These are phyloP conservation scores for Hippophae tibetana DNA, from an alignment of 306 rosid genomes.

Conservation along the genomic window DNA sequence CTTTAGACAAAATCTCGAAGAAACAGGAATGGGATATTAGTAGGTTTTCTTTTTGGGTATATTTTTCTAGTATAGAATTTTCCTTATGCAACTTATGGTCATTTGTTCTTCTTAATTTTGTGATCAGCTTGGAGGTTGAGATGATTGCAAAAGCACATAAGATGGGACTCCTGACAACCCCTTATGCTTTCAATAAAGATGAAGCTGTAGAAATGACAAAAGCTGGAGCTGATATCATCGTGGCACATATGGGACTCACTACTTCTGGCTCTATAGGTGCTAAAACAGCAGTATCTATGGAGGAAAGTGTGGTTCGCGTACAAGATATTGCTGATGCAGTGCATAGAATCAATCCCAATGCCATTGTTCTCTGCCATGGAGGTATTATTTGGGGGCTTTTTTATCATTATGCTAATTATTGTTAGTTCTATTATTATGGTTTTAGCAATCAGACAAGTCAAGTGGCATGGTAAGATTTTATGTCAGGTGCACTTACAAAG, in stretches of 20 bases:
- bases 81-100: constrained; percentile 11
- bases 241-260: constrained; percentile 94
- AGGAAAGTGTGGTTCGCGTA: constrained; percentile 66
- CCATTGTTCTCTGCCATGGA: constrained; percentile 80
- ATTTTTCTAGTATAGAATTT: neutral
- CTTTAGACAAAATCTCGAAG: constrained; percentile 91
- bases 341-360: constrained; percentile 52
- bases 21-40: constrained; percentile 96
- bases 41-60: constrained; percentile 18
- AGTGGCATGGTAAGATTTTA: too few species aligned
- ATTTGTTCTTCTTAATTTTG: constrained; percentile 10
- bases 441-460: too few species aligned
- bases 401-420: neutral
- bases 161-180: constrained; percentile 91
- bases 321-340: constrained; percentile 87
- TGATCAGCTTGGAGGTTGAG: constrained; percentile 76
- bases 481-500: too few species aligned
- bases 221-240: constrained; percentile 82
- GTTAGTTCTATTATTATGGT: neutral
- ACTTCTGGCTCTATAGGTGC: constrained; percentile 90
- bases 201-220: constrained; percentile 80
- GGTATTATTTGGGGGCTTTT: constrained; percentile 34
- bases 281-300: constrained; percentile 65
- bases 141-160: constrained; percentile 79
- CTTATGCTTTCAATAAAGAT: constrained; percentile 67